These are phyloP conservation scores for Gossypium bickii DNA, from an alignment of 345 rosid species.

Conservation along the genomic window DNA sequence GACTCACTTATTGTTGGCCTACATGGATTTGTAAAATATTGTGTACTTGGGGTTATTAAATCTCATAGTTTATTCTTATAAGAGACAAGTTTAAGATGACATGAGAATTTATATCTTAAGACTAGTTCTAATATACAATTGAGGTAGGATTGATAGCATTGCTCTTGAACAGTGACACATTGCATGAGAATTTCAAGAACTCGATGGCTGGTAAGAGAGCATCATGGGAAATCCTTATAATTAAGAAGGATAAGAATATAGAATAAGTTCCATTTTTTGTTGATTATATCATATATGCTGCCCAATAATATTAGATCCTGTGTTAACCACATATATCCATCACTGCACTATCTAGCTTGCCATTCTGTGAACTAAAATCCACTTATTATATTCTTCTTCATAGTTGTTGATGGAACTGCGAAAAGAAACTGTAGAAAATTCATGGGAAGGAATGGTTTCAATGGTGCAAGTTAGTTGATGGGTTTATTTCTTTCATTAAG, in stretches of 20 bases:
- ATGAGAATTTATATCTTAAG: background rate
- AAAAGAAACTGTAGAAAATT: background rate
- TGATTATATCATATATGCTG: background rate
- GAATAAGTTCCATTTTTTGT: conserved; percentile 19
- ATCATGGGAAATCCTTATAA: background rate
- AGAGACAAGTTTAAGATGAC: too few species aligned
- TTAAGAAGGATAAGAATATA: background rate
- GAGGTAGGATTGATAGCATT: too few species aligned
- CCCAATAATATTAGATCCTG: background rate
- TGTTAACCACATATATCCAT: background rate
- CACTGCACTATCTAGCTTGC: background rate
- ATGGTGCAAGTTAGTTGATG: background rate
- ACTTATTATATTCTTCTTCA: conserved; percentile 17
- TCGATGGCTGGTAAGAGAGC: conserved; percentile 1
- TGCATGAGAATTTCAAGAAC: background rate
- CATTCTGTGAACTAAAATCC: conserved; percentile 2
- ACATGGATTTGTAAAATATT: too few species aligned
- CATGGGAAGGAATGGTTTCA: conserved; percentile 1
- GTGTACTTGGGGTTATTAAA: too few species aligned
- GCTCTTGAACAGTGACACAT: background rate
- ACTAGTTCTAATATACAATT: background rate
- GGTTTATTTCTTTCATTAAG: background rate
- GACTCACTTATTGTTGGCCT: too few species aligned
- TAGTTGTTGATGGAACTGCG: background rate
- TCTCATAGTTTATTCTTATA: too few species aligned